These are phyloP conservation scores for Aphanomyces stellatus DNA, from an alignment of 352 stramenopile species.

Conservation along the genomic window DNA sequence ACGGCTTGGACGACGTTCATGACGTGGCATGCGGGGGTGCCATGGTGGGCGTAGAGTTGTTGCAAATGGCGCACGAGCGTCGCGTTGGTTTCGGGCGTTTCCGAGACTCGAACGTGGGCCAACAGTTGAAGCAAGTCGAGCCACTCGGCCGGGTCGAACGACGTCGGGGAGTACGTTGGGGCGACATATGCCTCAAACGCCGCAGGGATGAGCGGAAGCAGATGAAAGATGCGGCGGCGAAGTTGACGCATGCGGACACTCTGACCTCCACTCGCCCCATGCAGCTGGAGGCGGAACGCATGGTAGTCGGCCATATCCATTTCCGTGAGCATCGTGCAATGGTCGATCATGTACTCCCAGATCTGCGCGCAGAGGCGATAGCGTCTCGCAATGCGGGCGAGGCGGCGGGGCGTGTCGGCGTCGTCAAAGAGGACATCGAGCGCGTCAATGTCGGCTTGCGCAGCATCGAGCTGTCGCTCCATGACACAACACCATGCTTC, in stretches of 20 bases:
- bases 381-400: not conserved
- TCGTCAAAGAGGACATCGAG: not conserved
- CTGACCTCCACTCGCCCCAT: conserved; percentile 12
- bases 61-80: not conserved
- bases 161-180: not conserved
- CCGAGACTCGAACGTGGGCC: not conserved
- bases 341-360: conserved; percentile 18
- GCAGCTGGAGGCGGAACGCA: conserved; percentile 8
- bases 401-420: not conserved
- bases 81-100: not conserved
- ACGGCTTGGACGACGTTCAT: conserved; percentile 13
- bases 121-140: conserved; percentile 10
- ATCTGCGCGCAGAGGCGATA: conserved; percentile 4
- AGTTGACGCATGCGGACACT: conserved; percentile 17
- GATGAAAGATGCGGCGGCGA: not conserved
- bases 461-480: conserved; percentile 13
- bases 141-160: not conserved
- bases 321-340: conserved; percentile 10
- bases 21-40: not conserved
- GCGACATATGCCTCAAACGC: not conserved
- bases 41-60: not conserved
- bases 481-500: conserved; percentile 20
- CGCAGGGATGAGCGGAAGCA: conserved; percentile 1
- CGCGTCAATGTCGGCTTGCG: conserved; percentile 4
- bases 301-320: conserved; percentile 17